A percentile compares a stretch with the other conserved stretches of the same genome.
Conservation (phyloP, 805 yeast species). For the Saturnispora hagleri region DNA sequence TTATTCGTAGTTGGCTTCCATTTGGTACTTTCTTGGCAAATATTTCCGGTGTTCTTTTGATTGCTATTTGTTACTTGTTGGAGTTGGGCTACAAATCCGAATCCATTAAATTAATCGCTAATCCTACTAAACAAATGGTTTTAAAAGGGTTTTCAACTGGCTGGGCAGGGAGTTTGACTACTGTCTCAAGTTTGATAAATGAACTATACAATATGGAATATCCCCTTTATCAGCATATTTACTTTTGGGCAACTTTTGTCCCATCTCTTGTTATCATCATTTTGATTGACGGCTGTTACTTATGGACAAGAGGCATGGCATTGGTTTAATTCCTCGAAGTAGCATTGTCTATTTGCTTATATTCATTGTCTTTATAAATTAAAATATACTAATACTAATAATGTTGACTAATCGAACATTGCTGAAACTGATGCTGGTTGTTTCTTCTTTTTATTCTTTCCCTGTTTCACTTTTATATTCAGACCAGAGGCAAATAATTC, state of each 20-base stretch:
- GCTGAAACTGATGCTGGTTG: not conserved
- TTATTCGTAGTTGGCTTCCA: slow-evolving; percentile 37
- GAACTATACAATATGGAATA: slow-evolving; percentile 38
- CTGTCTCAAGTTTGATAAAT: slow-evolving; percentile 69
- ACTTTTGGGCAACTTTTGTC: slow-evolving; percentile 40
- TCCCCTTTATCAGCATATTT: slow-evolving; percentile 32
- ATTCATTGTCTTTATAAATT: not conserved
- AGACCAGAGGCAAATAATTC: slow-evolving; percentile 2
- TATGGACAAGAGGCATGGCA: slow-evolving; percentile 49
- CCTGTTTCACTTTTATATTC: slow-evolving; percentile 25
- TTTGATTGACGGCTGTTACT: slow-evolving; percentile 59
- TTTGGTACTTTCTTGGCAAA: slow-evolving; percentile 39
- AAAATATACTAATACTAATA: not conserved
- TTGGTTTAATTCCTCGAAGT: not conserved
- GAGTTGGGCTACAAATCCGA: slow-evolving; percentile 11
- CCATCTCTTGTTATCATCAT: slow-evolving; percentile 42
- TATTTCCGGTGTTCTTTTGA: slow-evolving; percentile 16
- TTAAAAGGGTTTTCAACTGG: slow-evolving; percentile 22
- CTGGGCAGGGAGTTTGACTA: slow-evolving; percentile 24
- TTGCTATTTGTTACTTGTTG: slow-evolving; percentile 17
- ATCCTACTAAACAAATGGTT: slow-evolving; percentile 14
- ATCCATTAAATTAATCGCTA: slow-evolving; percentile 9
- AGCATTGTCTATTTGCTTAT: not conserved
- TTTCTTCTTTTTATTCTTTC: slow-evolving; percentile 41
- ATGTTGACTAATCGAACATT: not conserved